These are phyloP conservation scores for Coleophoma eucalyptorum DNA, from an alignment of 2,329 filamentous ascomycete genomes.

Conservation along the genomic window DNA sequence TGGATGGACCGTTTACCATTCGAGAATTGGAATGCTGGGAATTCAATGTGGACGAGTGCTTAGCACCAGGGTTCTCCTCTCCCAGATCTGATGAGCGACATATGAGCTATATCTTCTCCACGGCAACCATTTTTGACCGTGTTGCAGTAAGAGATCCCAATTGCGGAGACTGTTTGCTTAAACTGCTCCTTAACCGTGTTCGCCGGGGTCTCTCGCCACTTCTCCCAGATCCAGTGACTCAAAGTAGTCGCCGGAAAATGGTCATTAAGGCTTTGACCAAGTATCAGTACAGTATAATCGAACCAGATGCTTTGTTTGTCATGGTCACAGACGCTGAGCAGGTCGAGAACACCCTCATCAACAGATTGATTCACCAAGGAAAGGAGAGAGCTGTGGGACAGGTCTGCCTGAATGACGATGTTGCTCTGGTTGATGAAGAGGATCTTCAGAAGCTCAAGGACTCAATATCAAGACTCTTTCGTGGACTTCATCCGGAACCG, in stretches of 20 bases:
- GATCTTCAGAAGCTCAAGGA: conserved; percentile 19
- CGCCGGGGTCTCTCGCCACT: conserved; percentile 31
- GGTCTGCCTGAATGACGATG: conserved; percentile 39
- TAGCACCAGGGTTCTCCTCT: conserved; percentile 35
- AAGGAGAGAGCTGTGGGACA: conserved; percentile 29
- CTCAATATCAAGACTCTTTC: not conserved
- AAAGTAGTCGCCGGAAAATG: conserved; percentile 25
- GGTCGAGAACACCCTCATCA: conserved; percentile 31
- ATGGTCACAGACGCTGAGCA: conserved; percentile 41
- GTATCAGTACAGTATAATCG: conserved; percentile 36
- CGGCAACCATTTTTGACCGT: conserved; percentile 33
- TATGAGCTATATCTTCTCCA: conserved; percentile 32
- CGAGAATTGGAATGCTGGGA: conserved; percentile 34
- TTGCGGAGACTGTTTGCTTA: conserved; percentile 38
- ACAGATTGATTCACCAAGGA: conserved; percentile 24
- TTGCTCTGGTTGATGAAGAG: conserved; percentile 31
- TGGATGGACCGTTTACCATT: conserved; percentile 36
- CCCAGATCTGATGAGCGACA: conserved; percentile 29
- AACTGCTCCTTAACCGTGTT: conserved; percentile 33
- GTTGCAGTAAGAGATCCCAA: conserved; percentile 32
- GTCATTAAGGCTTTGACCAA: conserved; percentile 34
- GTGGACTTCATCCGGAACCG: not conserved
- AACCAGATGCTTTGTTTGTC: conserved; percentile 35
- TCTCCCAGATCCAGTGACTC: conserved; percentile 27
- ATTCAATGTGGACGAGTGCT: conserved; percentile 36